Conservation (phyloP, 257 asterid genomes). For the Ocimum tenuiflorum region DNA sequence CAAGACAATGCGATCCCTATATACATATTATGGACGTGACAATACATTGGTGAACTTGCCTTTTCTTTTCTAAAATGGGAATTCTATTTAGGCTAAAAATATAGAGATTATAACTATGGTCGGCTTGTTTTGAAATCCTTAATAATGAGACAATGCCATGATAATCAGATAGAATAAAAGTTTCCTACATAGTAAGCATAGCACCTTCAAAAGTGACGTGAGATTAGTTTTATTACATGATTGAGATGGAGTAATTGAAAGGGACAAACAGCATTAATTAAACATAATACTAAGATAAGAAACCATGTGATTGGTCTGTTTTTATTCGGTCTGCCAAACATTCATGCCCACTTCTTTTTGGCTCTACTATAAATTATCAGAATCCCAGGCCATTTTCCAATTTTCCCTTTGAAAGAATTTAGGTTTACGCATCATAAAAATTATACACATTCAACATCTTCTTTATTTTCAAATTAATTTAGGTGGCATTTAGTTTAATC, state of each 20-base stretch:
- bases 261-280: neutral
- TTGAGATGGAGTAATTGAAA: neutral
- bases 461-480: too few species aligned
- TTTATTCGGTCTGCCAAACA: neutral
- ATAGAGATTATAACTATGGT: too few species aligned
- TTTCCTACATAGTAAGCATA: neutral
- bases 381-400: too few species aligned
- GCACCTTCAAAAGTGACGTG: neutral
- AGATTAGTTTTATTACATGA: neutral
- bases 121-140: neutral
- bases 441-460: too few species aligned
- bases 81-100: too few species aligned
- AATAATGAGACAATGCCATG: neutral
- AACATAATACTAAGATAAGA: slow-evolving; percentile 3
- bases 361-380: neutral
- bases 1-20: too few species aligned
- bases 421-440: too few species aligned
- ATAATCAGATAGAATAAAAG: neutral
- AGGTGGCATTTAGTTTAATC: too few species aligned
- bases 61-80: too few species aligned
- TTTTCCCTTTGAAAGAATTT: too few species aligned
- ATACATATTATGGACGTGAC: too few species aligned
- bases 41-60: too few species aligned
- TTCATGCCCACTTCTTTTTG: neutral
- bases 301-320: neutral